Evolutionary conservation across 1,284 basidiomycete genomes (phyloP).

Genomic region (Laetiporus sulphureus): DNA sequence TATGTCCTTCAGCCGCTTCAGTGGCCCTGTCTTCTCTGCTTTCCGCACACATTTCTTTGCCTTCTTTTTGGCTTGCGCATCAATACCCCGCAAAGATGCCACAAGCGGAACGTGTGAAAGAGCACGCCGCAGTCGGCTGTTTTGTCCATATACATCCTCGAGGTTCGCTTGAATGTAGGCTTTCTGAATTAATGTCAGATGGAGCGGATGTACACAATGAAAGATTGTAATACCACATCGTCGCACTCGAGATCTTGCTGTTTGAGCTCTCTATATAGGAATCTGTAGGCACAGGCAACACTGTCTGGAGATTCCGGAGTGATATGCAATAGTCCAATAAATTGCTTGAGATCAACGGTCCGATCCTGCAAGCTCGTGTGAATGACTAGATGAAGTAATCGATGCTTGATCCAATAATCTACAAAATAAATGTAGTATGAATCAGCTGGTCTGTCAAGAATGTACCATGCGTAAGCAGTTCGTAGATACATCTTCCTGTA

Average conservation of each 20-base stretch:
- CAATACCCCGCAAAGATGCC: not conserved
- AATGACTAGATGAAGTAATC: slow-evolving; percentile 39
- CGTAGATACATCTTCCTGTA: slow-evolving; percentile 34
- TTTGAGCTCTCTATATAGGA: slow-evolving; percentile 28
- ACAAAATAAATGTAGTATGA: slow-evolving; percentile 37
- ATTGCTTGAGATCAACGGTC: slow-evolving; percentile 30
- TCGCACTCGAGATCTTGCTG: slow-evolving; percentile 35
- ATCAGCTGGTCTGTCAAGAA: slow-evolving; percentile 40
- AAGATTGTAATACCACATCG: slow-evolving; percentile 31
- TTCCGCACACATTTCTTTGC: not conserved
- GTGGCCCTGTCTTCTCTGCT: not conserved
- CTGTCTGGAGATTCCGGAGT: slow-evolving; percentile 16
- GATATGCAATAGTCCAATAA: slow-evolving; percentile 23
- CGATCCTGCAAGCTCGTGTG: slow-evolving; percentile 27
- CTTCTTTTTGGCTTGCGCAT: not conserved
- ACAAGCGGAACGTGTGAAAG: slow-evolving; percentile 8
- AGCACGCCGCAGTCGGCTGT: slow-evolving; percentile 1
- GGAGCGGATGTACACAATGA: not conserved
- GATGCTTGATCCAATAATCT: slow-evolving; percentile 41
- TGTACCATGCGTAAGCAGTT: slow-evolving; percentile 54
- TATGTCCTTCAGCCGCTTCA: slow-evolving; percentile 5
- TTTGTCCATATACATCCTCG: slow-evolving; percentile 2
- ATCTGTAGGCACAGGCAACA: slow-evolving; percentile 14
- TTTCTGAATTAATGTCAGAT: slow-evolving; percentile 3
- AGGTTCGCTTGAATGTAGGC: slow-evolving; percentile 8